Evolutionary conservation across 345 rosid genomes (phyloP).

Genomic region (Theobroma cacao): DNA sequence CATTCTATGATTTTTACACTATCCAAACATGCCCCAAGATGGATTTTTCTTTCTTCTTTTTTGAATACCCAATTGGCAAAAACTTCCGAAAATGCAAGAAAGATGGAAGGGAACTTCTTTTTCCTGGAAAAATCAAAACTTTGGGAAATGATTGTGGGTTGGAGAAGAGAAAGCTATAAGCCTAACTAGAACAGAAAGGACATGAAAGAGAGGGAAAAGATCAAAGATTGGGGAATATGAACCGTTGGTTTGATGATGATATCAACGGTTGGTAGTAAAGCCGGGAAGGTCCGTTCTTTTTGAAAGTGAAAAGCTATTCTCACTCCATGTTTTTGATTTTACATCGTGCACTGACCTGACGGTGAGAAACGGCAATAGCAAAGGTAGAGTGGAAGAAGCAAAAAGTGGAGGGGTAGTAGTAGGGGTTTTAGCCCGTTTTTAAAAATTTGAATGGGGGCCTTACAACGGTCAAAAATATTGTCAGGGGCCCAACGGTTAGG

Average conservation of each 20-base stretch:
- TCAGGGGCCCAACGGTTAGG: constrained; percentile 35
- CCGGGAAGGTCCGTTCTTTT: constrained; percentile 26
- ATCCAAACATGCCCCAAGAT: constrained; percentile 47
- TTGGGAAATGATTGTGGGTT: neutral
- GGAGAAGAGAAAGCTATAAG: constrained; percentile 10
- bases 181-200: neutral
- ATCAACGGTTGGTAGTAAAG: constrained; percentile 38
- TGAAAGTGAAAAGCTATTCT: constrained; percentile 25
- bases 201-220: constrained; percentile 19
- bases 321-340: constrained; percentile 29
- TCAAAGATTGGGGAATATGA: constrained; percentile 16
- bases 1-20: constrained; percentile 47
- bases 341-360: no score
- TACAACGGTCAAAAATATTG: constrained; percentile 60
- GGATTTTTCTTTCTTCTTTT: constrained; percentile 10
- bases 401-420: constrained; percentile 12
- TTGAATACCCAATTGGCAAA: constrained; percentile 20
- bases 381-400: constrained; percentile 28
- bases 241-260: constrained; percentile 26
- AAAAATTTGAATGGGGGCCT: constrained; percentile 25
- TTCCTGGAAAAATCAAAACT: constrained; percentile 16
- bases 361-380: neutral
- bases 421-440: neutral
- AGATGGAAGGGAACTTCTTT: neutral
- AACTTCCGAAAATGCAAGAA: constrained; percentile 21